Evolutionary conservation across 1,139 yeast species (phyloP).

Genomic region (Citeromyces siamensis): DNA sequence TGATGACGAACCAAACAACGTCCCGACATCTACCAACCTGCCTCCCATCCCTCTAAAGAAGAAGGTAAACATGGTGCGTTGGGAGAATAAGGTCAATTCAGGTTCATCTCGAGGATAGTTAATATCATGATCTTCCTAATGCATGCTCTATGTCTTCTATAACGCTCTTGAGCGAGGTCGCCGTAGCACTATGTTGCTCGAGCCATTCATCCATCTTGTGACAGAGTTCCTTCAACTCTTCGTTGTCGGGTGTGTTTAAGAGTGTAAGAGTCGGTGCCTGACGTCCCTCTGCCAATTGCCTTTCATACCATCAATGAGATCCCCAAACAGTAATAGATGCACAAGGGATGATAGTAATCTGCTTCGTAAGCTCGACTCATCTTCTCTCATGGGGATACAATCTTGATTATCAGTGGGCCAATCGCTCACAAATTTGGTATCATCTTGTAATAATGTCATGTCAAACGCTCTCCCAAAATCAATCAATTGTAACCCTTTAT

Average conservation of each 20-base stretch:
- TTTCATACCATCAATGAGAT: constrained; percentile 41
- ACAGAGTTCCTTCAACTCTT: not conserved
- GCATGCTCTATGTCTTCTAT: not conserved
- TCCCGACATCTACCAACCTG: not conserved
- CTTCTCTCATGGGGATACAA: constrained; percentile 71
- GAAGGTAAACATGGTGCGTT: constrained; percentile 2
- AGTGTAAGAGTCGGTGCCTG: constrained; percentile 63
- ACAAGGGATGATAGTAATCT: constrained; percentile 58
- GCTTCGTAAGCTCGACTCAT: constrained; percentile 74
- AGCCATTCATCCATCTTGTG: not conserved
- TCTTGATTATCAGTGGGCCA: constrained; percentile 67
- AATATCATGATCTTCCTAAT: not conserved
- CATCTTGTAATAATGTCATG: constrained; percentile 37
- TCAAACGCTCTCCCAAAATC: constrained; percentile 85
- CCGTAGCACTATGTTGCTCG: constrained; percentile 1
- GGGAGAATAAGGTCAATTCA: not conserved
- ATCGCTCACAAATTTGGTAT: constrained; percentile 33
- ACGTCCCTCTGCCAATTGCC: constrained; percentile 68
- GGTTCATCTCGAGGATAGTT: not conserved
- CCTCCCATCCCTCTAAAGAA: constrained; percentile 1
- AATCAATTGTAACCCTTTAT: constrained; percentile 51
- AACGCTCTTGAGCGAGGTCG: not conserved
- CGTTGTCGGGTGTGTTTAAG: constrained; percentile 27
- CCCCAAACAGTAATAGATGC: constrained; percentile 63
- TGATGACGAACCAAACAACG: not conserved